phyloP scores from a whole-genome alignment of 176 grass and related monocot species.

The Rhynchospora breviuscula region DNA sequence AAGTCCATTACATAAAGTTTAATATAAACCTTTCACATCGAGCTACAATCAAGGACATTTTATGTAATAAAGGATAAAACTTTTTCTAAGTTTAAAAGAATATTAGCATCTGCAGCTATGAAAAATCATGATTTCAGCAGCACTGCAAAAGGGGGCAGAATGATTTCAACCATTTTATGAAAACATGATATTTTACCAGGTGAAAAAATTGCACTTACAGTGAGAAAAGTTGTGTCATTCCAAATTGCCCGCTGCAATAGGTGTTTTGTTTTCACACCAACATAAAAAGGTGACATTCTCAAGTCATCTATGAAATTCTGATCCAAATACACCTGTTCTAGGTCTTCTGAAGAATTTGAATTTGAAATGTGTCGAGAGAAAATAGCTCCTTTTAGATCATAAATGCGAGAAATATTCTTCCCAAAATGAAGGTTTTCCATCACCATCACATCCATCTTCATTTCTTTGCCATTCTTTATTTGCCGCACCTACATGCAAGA shows the following conservation, averaged over 20 bases:
- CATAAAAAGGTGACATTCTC: constrained; percentile 75
- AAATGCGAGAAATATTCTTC: constrained; percentile 59
- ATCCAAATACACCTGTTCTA: constrained; percentile 66
- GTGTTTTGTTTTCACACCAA: constrained; percentile 88
- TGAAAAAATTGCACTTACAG: constrained; percentile 49
- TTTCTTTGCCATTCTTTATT: constrained; percentile 69
- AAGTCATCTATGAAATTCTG: constrained; percentile 89
- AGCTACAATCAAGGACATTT: neutral
- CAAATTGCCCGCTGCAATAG: constrained; percentile 93
- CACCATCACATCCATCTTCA: constrained; percentile 86
- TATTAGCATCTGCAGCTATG: neutral
- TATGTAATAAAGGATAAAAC: neutral
- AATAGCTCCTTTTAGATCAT: constrained; percentile 80
- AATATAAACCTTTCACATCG: neutral
- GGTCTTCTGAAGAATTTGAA: constrained; percentile 34
- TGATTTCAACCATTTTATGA: neutral
- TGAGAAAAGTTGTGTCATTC: constrained; percentile 95
- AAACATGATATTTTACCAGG: constrained; percentile 14
- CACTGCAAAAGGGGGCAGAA: neutral
- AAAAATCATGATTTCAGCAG: neutral
- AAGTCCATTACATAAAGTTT: neutral
- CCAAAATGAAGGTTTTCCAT: constrained; percentile 99
- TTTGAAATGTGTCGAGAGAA: constrained; percentile 45
- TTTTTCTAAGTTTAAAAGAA: neutral
- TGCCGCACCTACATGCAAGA: constrained; percentile 51